Base-by-base conservation (phyloP, 1,139 yeast genomes). In the Oligophagozyma castellii region DNA sequence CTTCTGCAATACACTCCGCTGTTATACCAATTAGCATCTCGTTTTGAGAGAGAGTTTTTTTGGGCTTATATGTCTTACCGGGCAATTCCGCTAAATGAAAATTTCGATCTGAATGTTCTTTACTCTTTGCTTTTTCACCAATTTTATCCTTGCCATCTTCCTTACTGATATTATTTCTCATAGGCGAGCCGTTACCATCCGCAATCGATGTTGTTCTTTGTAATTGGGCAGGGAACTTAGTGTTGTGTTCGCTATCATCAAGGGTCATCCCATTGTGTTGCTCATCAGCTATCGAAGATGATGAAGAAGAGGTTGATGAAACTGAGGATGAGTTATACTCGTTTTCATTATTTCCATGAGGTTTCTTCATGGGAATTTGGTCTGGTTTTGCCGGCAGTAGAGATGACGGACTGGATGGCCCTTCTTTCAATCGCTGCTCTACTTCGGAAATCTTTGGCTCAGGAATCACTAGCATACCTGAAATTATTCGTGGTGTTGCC, bases 391-490 rank as follows among this genome's bases (percentile, higher is more conserved):
- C 40, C 5, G 58, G 58, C 19, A 52, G 27, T 7, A 47, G 27
- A 2, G 51, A 43, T 4, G 52, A 39, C 5, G 56, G 56, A 28
- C 56, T 51, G 12, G 55, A 48, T 7, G 55, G 52, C 2, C 56
- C 55, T 29, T 52, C 55, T 23, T 37, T 38, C 25, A 50, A 31
- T 24, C 50, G 51, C 24, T 51, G 56, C 31, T 56, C 60, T 10
- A 58, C 51, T 30, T 58, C 63, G 12, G 56, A 46, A 30, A 58
- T 42, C 35, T 49, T 56, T 14, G 63, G 62, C 35, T 58, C 63
- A 2, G 63, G 64, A 11, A 56, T 58, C 12, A 55, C 43, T 15
- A 76, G 54, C 80, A 73, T 75, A 1, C 84, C 84, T 1, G 80
- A 73, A 1, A 79, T 71, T 26, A 74, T 72, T 44, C 81, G 60